phyloP scores from a whole-genome alignment of 176 grass and related monocot genomes.

The Carex littledalei region DNA sequence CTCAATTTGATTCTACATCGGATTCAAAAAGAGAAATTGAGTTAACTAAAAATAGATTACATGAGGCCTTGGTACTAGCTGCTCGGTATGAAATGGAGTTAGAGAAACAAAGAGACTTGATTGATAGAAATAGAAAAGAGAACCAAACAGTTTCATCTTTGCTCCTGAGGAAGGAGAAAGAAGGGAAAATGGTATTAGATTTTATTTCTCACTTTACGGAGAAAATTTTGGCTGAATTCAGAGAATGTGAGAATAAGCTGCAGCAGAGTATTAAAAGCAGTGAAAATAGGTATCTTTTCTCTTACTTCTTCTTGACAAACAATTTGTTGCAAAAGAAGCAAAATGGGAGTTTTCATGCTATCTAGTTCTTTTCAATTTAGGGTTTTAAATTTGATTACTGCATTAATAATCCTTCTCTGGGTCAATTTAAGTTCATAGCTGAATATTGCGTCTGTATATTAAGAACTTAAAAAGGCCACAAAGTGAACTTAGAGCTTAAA shows the following conservation, averaged over 20 bases:
- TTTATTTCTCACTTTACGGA: slow-evolving; percentile 31
- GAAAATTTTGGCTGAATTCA: slow-evolving; percentile 37
- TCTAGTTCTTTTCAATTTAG: neutral
- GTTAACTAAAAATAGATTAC: slow-evolving; percentile 46
- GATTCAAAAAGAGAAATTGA: slow-evolving; percentile 50
- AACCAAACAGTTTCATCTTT: slow-evolving; percentile 39
- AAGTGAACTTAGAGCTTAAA: neutral
- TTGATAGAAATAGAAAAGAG: slow-evolving; percentile 39
- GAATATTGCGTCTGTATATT: neutral
- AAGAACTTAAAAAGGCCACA: neutral
- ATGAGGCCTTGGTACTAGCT: slow-evolving; percentile 51
- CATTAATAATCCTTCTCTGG: neutral
- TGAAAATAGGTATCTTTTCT: slow-evolving; percentile 46
- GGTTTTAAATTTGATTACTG: neutral
- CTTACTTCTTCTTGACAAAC: neutral
- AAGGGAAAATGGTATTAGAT: slow-evolving; percentile 24
- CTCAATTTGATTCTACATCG: slow-evolving; percentile 46
- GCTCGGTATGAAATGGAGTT: slow-evolving; percentile 46
- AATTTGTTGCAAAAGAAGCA: neutral
- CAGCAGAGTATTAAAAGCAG: slow-evolving; percentile 27
- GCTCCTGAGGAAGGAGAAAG: slow-evolving; percentile 13
- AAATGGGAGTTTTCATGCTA: neutral
- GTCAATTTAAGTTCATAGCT: neutral
- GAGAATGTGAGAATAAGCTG: slow-evolving; percentile 52
- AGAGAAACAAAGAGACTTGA: slow-evolving; percentile 41